Conservation (phyloP, 2,329 filamentous ascomycete species). For the Epicoccum sorghinum region DNA sequence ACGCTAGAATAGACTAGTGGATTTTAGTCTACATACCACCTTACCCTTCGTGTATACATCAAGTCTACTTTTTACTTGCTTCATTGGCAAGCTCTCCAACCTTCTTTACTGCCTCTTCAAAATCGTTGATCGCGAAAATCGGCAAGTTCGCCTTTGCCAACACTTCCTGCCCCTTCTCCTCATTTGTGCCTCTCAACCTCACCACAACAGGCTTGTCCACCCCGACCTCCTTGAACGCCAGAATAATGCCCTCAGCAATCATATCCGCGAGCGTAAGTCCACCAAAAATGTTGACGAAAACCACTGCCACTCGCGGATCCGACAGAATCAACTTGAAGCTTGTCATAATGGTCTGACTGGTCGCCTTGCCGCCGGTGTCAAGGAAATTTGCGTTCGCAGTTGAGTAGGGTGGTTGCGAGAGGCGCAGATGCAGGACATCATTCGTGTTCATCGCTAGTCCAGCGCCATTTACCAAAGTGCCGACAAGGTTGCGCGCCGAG, state of each 20-base stretch:
- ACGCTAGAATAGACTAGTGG: no score
- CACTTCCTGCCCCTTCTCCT: slow-evolving; percentile 71
- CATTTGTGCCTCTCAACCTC: slow-evolving; percentile 75
- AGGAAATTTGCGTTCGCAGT: slow-evolving; percentile 82
- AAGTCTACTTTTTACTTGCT: slow-evolving; percentile 14
- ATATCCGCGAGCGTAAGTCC: slow-evolving; percentile 77
- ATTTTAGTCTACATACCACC: no score
- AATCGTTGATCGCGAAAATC: slow-evolving; percentile 74
- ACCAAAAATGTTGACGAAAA: slow-evolving; percentile 75
- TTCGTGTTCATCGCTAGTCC: slow-evolving; percentile 91
- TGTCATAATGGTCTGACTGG: slow-evolving; percentile 76
- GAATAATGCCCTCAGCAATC: slow-evolving; percentile 76
- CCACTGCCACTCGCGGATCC: slow-evolving; percentile 73
- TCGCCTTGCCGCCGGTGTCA: slow-evolving; percentile 89
- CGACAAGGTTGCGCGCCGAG: slow-evolving; percentile 65
- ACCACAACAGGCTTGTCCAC: slow-evolving; percentile 74
- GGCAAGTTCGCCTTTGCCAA: slow-evolving; percentile 71
- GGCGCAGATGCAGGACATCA: slow-evolving; percentile 71
- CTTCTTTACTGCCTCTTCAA: slow-evolving; percentile 66
- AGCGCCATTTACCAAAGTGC: slow-evolving; percentile 86
- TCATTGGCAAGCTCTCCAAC: slow-evolving; percentile 39
- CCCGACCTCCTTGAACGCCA: slow-evolving; percentile 73
- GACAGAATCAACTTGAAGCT: slow-evolving; percentile 75
- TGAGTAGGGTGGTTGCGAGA: slow-evolving; percentile 55
- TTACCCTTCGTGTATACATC: no score